Evolutionary conservation across 257 asterid species (phyloP).

Genomic region (Eustoma russellianum): DNA sequence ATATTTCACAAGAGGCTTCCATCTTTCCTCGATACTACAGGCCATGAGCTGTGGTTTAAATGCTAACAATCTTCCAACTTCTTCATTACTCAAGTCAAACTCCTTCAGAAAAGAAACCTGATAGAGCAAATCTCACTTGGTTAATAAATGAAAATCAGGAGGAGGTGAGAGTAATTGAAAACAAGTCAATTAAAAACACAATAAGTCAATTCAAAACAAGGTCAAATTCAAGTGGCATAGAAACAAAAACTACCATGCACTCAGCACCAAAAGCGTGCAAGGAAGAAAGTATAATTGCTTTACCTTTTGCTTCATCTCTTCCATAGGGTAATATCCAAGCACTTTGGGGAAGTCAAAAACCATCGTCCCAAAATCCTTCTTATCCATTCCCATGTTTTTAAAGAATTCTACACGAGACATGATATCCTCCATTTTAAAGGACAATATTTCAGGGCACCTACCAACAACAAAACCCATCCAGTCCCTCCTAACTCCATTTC

Average conservation of each 20-base stretch:
- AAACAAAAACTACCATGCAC: not conserved
- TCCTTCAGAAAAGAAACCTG: constrained; percentile 79
- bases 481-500: constrained; percentile 66
- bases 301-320: constrained; percentile 94
- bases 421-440: constrained; percentile 69
- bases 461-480: constrained; percentile 89
- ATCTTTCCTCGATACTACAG: constrained; percentile 79
- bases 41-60: constrained; percentile 89
- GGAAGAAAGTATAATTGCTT: not conserved
- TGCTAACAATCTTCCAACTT: constrained; percentile 75
- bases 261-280: not conserved
- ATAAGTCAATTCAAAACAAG: too few relatives aligned
- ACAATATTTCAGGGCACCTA: constrained; percentile 69
- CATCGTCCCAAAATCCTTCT: constrained; percentile 90
- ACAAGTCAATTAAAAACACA: too few relatives aligned
- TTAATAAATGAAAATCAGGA: not conserved
- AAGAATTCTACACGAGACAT: constrained; percentile 50
- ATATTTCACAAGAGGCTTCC: constrained; percentile 87
- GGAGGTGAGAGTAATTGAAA: too few relatives aligned
- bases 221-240: not conserved
- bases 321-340: constrained; percentile 70
- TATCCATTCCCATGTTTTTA: constrained; percentile 63
- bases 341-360: constrained; percentile 87
- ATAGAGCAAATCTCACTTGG: constrained; percentile 10
- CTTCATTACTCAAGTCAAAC: constrained; percentile 67